Evolutionary conservation across 2,329 filamentous ascomycete species (phyloP).

Genomic region (Sporothrix phasma): DNA sequence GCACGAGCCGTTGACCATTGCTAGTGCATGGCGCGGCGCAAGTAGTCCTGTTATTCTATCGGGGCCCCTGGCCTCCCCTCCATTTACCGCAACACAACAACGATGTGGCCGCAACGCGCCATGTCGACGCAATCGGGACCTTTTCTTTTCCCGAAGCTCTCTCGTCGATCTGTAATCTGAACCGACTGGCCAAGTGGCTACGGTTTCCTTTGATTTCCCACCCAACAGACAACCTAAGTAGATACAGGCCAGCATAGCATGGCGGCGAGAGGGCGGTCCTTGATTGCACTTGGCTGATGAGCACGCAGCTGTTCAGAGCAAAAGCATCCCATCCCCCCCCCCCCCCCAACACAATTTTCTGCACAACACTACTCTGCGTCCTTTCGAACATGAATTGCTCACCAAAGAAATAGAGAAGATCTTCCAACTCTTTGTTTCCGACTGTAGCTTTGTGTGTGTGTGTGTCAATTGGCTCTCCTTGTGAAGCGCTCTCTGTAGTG

Average conservation of each 20-base stretch:
- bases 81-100: neutral
- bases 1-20: neutral
- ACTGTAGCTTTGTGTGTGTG: neutral
- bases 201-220: neutral
- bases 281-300: neutral
- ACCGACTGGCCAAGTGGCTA: conserved; percentile 10
- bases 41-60: neutral
- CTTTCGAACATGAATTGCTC: conserved; percentile 6
- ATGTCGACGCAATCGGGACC: neutral
- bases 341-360: neutral
- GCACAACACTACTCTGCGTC: conserved; percentile 4
- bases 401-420: conserved; percentile 1
- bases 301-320: neutral
- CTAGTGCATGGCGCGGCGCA: conserved; percentile 6
- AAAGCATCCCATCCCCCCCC: neutral
- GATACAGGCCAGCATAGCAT: neutral
- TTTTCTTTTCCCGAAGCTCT: neutral
- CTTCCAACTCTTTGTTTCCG: neutral
- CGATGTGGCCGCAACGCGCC: neutral
- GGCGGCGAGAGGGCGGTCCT: neutral
- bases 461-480: neutral
- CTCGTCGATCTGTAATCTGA: neutral
- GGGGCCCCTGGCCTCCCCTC: neutral
- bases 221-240: neutral
- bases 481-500: neutral